Base-by-base conservation (phyloP, 164 flowering plant genomes). In the Paratinospora sagittata region DNA sequence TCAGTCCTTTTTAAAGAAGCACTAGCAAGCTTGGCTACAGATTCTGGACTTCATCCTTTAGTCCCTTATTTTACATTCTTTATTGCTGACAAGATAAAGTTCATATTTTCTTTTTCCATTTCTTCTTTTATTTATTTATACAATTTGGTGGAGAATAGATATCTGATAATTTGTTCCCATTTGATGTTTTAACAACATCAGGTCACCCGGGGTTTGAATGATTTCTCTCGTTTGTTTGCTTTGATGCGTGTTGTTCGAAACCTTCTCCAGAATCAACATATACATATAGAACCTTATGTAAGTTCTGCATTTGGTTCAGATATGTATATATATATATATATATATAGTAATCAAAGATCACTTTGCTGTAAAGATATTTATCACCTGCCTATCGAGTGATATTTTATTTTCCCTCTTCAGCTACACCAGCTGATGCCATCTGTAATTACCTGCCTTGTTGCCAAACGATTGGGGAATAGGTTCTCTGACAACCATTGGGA, bases 281-380 rank as follows among this genome's bases (percentile, higher is more conserved):
- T 96, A 77, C 93, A 93, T 47, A 81, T 92, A 63, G 99, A 96
- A 82, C 97, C 98, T 72, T 96, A 93, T 87, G 99, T 96, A 85
- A 95, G 98, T 87, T 73, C 39, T 11, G 8, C 26, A 36, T 62
- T 66, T 61, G 57, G 33, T 27, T n/a, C n/a, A n/a, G n/a, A n/a
- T n/a, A n/a, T n/a, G n/a, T n/a, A n/a, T n/a, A n/a, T n/a, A n/a
- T n/a, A n/a, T n/a, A n/a, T n/a, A n/a, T n/a, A n/a, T n/a, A n/a
- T n/a, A n/a, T n/a, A n/a, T n/a, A n/a, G n/a, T n/a, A n/a, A n/a
- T n/a, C n/a, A n/a, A n/a, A n/a, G n/a, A n/a, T n/a, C 3, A 30
- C 34, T 45, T 66, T 33, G 39, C 63, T 37, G 27, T 6, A 36
- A 26, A 17, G 47, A 30, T 74, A 36, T 52, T 49, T 16, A 2